Evolutionary conservation across 2,329 filamentous ascomycete species (phyloP).

Genomic region (Emydomyces testavorans): DNA sequence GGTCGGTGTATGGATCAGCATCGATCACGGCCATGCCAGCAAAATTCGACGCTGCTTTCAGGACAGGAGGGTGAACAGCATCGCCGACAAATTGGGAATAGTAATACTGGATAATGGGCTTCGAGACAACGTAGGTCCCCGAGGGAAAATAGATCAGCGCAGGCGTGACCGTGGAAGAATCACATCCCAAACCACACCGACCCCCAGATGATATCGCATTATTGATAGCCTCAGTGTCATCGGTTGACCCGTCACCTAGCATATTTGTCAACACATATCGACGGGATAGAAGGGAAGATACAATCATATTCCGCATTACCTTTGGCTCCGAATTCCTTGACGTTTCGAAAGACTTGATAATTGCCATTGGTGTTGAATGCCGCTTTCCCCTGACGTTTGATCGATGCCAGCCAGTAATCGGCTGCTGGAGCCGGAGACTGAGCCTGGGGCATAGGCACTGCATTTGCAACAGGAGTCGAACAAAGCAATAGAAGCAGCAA

Average conservation of each 20-base stretch:
- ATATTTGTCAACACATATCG: constrained; percentile 21
- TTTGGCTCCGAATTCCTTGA: constrained; percentile 61
- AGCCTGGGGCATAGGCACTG: constrained; percentile 21
- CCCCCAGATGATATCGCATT: constrained; percentile 61
- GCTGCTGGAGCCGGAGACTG: constrained; percentile 14
- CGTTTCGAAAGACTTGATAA: constrained; percentile 68
- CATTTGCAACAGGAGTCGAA: constrained; percentile 23
- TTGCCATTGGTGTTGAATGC: constrained; percentile 46
- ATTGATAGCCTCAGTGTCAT: constrained; percentile 87
- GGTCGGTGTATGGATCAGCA: constrained; percentile 64
- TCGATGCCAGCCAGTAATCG: constrained; percentile 55
- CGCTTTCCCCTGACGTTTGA: constrained; percentile 56
- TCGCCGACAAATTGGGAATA: constrained; percentile 91
- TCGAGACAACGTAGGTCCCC: constrained; percentile 72
- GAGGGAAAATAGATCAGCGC: constrained; percentile 86
- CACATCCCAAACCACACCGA: constrained; percentile 70
- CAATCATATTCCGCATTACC: constrained; percentile 43
- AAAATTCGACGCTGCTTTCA: constrained; percentile 65
- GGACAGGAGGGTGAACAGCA: constrained; percentile 55
- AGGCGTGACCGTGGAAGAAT: constrained; percentile 71
- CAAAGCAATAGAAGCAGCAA: constrained; percentile 26
- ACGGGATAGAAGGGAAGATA: constrained; percentile 9
- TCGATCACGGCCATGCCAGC: constrained; percentile 81
- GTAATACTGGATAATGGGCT: constrained; percentile 70
- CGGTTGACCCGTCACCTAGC: constrained; percentile 53